Base-by-base conservation (phyloP, 768 basidiomycete genomes). In the Boletus eberwhitei region DNA sequence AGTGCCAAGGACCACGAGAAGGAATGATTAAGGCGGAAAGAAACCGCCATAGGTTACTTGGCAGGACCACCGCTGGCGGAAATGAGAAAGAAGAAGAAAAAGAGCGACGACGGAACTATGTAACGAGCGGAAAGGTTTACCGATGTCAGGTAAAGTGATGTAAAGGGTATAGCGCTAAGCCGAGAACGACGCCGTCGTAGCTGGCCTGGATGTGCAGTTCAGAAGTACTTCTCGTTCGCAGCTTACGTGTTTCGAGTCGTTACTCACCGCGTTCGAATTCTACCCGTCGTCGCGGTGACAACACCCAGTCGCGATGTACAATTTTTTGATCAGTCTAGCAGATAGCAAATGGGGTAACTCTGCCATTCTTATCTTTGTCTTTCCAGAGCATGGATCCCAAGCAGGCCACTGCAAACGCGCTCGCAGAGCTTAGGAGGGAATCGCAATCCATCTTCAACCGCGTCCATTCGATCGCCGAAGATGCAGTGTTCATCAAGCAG, bases 361-460 rank as follows among this genome's bases (percentile, higher is more conserved):
- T 11, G 32, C 9, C 22, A 24, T 4, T 24, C 24, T 24, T 24
- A 4, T 24, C 24, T 24, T 24, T 24, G 3, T 3, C 24, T 4
- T 24, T 24, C 24, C 24, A n/a, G 3, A 14, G 2, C 35, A 36
- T 36, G 35, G 34, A 48, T 13, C 16, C 13, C 35, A 26, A n/a
- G 24, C 11, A 59, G 26, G 31, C 47, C 19, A 46, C 61, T 17
- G 58, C 61, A 6, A 38, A 64, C 44, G 71, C 71, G 19, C 64
- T 87, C 38, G 74, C 76, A 6, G 74, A 81, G 45, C 74, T 90
- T 34, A 81, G 87, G 11, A 83, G 77, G 59, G 87, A 90, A 59
- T 84, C 85, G 5, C 70, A 85, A 22, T 90, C 93, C 67, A 75
- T 93, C 22, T 95, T 83, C 76, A 93, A 94, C 65, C 86, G 96